These are phyloP conservation scores for Endocarpon pusillum DNA, from an alignment of 495 filamentous ascomycete species.

Conservation along the genomic window DNA sequence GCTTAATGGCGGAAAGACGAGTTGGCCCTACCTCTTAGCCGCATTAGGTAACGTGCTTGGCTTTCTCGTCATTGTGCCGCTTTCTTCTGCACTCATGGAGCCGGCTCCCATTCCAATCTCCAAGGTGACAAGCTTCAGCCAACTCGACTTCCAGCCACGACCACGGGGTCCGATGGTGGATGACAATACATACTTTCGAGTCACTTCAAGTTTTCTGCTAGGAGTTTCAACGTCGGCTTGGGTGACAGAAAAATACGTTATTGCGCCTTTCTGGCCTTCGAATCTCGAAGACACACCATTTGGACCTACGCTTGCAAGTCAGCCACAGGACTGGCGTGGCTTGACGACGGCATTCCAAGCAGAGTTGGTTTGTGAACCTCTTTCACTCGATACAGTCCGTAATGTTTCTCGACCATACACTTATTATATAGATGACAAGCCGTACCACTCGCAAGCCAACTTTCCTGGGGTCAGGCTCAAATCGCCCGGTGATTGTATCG, in stretches of 20 bases:
- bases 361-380: slow-evolving; percentile 13
- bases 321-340: slow-evolving; percentile 14
- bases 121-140: background rate
- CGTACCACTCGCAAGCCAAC: slow-evolving; percentile 8
- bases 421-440: slow-evolving; percentile 5
- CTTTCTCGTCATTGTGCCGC: slow-evolving; percentile 17
- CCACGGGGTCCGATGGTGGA: slow-evolving; percentile 4
- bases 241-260: slow-evolving; percentile 21
- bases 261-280: slow-evolving; percentile 23
- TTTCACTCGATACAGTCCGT: slow-evolving; percentile 5
- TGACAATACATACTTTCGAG: slow-evolving; percentile 15
- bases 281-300: slow-evolving; percentile 8
- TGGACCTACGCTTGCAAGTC: slow-evolving; percentile 9
- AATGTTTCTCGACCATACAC: background rate
- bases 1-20: slow-evolving; percentile 10
- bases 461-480: slow-evolving; percentile 1
- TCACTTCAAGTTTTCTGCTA: slow-evolving; percentile 17
- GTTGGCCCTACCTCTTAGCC: slow-evolving; percentile 16
- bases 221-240: slow-evolving; percentile 23
- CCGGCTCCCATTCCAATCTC: background rate
- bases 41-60: slow-evolving; percentile 16
- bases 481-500: slow-evolving; percentile 4
- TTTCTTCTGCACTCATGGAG: slow-evolving; percentile 18
- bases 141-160: background rate
- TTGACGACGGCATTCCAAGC: slow-evolving; percentile 19